A percentile compares a stretch with the other conserved stretches of the same genome.
Evolutionary conservation across 192 early-diverging fungal species (phyloP).

Genomic region (Pilobolus umbonatus): DNA sequence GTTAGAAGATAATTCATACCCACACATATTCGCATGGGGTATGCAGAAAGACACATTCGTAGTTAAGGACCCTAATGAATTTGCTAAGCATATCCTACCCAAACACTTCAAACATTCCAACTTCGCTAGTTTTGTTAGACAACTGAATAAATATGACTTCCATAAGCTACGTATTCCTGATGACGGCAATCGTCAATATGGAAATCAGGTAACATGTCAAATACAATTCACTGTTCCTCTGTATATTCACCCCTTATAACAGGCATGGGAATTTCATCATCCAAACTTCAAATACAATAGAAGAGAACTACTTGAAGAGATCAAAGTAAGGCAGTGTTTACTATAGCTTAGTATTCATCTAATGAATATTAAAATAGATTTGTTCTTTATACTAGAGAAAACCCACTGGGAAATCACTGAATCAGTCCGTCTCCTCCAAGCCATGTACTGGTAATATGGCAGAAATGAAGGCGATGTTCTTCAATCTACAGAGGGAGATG

Average conservation of each 20-base stretch:
- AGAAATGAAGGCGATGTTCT: slow-evolving; percentile 15
- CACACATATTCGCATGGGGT: slow-evolving; percentile 61
- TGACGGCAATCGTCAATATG: slow-evolving; percentile 43
- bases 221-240: neutral
- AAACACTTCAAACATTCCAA: slow-evolving; percentile 72
- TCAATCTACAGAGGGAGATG: slow-evolving; percentile 38
- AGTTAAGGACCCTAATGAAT: slow-evolving; percentile 64
- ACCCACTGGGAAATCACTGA: slow-evolving; percentile 6
- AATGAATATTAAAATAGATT: neutral
- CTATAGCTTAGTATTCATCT: neutral
- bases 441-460: neutral
- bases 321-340: slow-evolving; percentile 32
- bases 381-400: slow-evolving; percentile 4
- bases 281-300: slow-evolving; percentile 60
- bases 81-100: slow-evolving; percentile 62
- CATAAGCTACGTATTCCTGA: slow-evolving; percentile 62
- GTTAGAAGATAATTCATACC: slow-evolving; percentile 61
- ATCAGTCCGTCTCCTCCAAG: neutral
- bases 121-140: slow-evolving; percentile 63
- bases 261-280: slow-evolving; percentile 70
- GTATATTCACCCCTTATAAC: slow-evolving; percentile 1
- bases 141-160: slow-evolving; percentile 77
- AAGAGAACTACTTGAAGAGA: slow-evolving; percentile 47
- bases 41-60: slow-evolving; percentile 60
- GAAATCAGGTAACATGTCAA: slow-evolving; percentile 46